Base-by-base conservation (phyloP, 257 asterid species). In the Orobanche coerulescens region DNA sequence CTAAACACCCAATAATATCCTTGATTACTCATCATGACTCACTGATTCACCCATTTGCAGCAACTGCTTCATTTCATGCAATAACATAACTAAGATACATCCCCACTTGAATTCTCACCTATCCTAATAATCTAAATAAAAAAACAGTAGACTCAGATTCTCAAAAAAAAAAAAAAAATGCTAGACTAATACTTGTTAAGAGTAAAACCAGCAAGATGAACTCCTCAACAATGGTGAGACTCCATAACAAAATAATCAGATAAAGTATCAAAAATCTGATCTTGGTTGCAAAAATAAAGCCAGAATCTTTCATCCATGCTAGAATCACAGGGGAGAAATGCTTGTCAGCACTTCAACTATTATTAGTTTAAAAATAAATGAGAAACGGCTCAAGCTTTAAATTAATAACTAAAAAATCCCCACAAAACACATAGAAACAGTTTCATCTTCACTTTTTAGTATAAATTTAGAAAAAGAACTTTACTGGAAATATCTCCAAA, bases 401-500 rank as follows among this genome's bases (percentile, higher is more conserved):
- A 7, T 56, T 40, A 43, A 49, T 44, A 39, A 39, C 19, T 22
- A 39, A 39, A 58, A 58, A 14, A 10, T n/a, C 61, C 7, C 23
- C 28, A 15, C n/a, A 43, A 26, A 33, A 42, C 7, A 23, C 59
- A 58, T 25, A 46, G 58, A 44, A 9, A 61, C 50, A 58, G 20
- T 50, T 40, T 47, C 26, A 15, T 47, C 34, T 44, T 59, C 37
- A 30, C 33, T 43, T 50, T 34, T 11, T 16, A 36, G 5, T 34
- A 59, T 14, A 68, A 22, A 12, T 23, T 22, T 16, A 20, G 26
- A 58, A 55, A 69, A 57, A 69, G 60, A 70, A 77, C 96, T 82
- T n/a, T 76, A 92, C 98, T 34, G 81, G 70, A 67, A 68, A 92
- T 67, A 92, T 84, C 86, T 88, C 95, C 66, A 92, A 72, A 75